Evolutionary conservation across 2,329 filamentous ascomycete genomes (phyloP), one percentile per base, ranked within the genome.

Genomic region (Orbilia javanica): DNA sequence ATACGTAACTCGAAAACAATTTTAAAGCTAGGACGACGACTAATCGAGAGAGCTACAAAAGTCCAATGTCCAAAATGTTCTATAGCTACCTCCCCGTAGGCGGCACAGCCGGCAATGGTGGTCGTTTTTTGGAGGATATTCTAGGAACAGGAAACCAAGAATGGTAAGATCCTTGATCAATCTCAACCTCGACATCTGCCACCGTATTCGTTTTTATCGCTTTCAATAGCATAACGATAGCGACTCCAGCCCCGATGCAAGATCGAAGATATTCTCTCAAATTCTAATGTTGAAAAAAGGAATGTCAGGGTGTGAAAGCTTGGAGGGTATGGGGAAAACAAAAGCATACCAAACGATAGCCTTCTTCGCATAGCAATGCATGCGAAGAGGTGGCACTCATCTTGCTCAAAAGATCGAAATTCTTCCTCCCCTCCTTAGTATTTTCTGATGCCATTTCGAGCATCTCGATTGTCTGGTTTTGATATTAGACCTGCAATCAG

Each of bases 231-330:
- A 86, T 86, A 25, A 87, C 87, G 50, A 93, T 87, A 0, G 90
- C 89, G 79, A 94, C 88, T 4, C 89, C 89, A 0, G 90, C 87
- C 7, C 89, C 89, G 78, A 94, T 93, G 80, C 90, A 91, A n/a
- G 91, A 89, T 81, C 89, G 90, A 81, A 92, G 86, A 48, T 80
- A 79, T 52, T 81, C 79, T 27, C 79, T 76, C 53, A 81, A 66
- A 48, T 81, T 81, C 79, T 80, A 22, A 20, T 15, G 20, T 15
- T 50, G 13, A 13, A 13, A 48, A 13, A 15, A 29, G 11, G 15
- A 4, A 55, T 2, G 44, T 69, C 11, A 68, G 25, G 27, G 27
- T 31, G 27, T 7, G 25, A 48, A 18, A 46, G 29, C 20, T 52
- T 27, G n/a, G 53, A 25, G 50, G 1, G 11, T 22, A 87, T 88